Conservation (phyloP, 2,329 filamentous ascomycete species). For the Pyricularia grisea region DNA sequence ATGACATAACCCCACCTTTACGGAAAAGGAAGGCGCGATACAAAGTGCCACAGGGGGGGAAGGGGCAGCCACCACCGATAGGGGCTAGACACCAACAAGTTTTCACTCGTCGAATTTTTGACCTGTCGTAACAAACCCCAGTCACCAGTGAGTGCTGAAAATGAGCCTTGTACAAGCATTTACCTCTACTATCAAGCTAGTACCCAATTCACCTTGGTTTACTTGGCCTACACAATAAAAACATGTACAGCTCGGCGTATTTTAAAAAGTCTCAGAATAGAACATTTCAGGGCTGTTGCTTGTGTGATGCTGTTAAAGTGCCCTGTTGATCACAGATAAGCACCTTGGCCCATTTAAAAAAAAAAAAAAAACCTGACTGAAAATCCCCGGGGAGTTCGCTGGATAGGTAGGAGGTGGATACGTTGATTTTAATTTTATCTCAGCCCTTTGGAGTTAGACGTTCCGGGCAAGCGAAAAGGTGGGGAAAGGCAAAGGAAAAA, state of each 20-base stretch:
- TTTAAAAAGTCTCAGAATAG: background rate
- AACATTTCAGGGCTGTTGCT: background rate
- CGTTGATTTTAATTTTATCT: background rate
- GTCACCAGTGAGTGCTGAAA: background rate
- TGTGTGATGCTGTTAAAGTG: background rate
- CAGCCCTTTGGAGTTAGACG: background rate
- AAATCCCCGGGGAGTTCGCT: background rate
- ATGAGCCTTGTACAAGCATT: background rate
- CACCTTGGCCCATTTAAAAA: background rate
- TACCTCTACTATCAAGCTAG: background rate
- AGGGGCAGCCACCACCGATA: background rate
- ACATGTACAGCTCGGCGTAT: background rate
- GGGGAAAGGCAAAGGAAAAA: constrained; percentile 6
- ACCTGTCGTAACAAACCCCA: background rate
- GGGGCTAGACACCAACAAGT: background rate
- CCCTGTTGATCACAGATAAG: background rate
- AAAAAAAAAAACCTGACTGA: too few species aligned
- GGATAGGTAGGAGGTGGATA: background rate
- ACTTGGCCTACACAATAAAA: background rate
- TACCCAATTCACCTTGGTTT: background rate
- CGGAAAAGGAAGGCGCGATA: background rate
- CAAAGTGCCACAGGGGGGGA: background rate
- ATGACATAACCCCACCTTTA: background rate
- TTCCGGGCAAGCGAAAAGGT: background rate
- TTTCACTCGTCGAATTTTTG: background rate